Evolutionary conservation across 805 yeast genomes (phyloP).

Genomic region (Hanseniaspora pseudoguilliermondii): DNA sequence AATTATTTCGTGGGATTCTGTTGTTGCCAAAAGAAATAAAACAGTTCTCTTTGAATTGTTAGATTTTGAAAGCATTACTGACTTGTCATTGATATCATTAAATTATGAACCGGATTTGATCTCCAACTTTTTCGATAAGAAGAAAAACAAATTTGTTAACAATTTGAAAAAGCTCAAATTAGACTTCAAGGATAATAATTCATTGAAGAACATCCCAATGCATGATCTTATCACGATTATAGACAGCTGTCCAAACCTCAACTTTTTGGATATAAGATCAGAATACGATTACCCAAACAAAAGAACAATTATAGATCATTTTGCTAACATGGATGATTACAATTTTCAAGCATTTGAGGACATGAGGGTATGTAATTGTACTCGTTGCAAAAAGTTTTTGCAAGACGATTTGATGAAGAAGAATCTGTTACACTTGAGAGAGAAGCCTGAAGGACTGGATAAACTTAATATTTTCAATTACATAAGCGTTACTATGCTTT

Average conservation of each 20-base stretch:
- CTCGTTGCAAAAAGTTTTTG: constrained; percentile 23
- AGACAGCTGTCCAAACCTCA: constrained; percentile 26
- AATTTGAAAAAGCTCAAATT: constrained; percentile 29
- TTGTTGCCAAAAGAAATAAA: constrained; percentile 24
- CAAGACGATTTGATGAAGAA: constrained; percentile 27
- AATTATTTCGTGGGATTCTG: constrained; percentile 34
- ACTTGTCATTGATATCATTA: constrained; percentile 32
- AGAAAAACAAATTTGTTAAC: constrained; percentile 17
- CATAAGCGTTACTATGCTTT: constrained; percentile 26
- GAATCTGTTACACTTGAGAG: constrained; percentile 22
- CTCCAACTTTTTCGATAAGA: constrained; percentile 25
- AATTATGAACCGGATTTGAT: constrained; percentile 26
- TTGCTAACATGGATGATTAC: constrained; percentile 15
- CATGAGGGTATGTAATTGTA: constrained; percentile 22
- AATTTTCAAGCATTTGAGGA: not conserved
- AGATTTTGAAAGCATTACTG: constrained; percentile 29
- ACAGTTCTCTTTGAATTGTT: constrained; percentile 29
- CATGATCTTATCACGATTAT: constrained; percentile 27
- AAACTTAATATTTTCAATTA: constrained; percentile 29
- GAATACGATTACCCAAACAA: constrained; percentile 15
- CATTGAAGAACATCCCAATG: constrained; percentile 26
- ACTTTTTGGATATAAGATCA: constrained; percentile 31
- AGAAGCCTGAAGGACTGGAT: constrained; percentile 22
- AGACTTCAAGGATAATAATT: constrained; percentile 29
- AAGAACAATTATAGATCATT: constrained; percentile 21